A percentile compares a stretch with the other conserved stretches of the same genome.
Evolutionary conservation across 176 grass and related monocot species (phyloP).

Genomic region (Chloris gayana): DNA sequence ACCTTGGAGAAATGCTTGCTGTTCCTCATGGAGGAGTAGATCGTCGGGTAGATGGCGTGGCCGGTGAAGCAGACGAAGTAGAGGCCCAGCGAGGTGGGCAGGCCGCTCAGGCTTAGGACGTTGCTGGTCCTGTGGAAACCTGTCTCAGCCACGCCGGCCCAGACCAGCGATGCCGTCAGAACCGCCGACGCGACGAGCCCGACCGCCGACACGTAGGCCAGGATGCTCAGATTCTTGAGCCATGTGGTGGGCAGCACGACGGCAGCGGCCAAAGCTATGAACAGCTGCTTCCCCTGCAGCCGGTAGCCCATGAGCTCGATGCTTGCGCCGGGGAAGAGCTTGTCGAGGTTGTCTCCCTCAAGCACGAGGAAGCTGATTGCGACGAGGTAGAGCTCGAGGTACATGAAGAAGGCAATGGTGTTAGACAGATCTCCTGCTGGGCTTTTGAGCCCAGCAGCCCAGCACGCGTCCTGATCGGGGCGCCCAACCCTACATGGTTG

Average conservation of each 20-base stretch:
- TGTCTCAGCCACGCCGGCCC: conserved; percentile 50
- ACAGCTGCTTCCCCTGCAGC: conserved; percentile 51
- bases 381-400: conserved; percentile 55
- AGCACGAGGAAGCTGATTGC: conserved; percentile 51
- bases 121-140: conserved; percentile 36
- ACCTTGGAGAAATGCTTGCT: conserved; percentile 53
- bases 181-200: conserved; percentile 58
- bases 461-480: too few relatives aligned
- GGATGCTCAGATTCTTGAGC: conserved; percentile 48
- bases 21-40: conserved; percentile 59
- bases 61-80: conserved; percentile 67
- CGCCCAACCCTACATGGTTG: too few relatives aligned
- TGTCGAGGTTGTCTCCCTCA: conserved; percentile 58
- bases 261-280: conserved; percentile 23
- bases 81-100: conserved; percentile 55
- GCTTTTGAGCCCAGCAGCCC: too few relatives aligned
- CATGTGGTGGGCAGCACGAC: conserved; percentile 62
- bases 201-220: conserved; percentile 57
- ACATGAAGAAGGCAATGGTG: conserved; percentile 59
- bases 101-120: conserved; percentile 32
- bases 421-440: too few relatives aligned
- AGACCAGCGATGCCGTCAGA: conserved; percentile 52
- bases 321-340: conserved; percentile 32
- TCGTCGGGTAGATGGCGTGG: conserved; percentile 64
- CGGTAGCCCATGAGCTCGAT: background rate